Percentiles rank a stretch among this genome's conserved stretches.
Conservation (phyloP, 129 eudicot species). For the Arctium lappa region DNA sequence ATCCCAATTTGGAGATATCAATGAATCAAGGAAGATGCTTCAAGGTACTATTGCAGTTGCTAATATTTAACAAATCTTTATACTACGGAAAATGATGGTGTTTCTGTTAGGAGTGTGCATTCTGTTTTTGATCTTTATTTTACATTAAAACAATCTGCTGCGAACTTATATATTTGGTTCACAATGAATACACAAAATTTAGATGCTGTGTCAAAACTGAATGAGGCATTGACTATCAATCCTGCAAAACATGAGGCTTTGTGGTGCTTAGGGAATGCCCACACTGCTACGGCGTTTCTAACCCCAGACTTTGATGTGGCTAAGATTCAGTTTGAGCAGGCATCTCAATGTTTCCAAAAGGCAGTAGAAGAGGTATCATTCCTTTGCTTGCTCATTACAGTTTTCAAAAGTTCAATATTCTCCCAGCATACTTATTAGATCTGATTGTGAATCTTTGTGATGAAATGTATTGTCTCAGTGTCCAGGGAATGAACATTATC, state of each 20-base stretch:
- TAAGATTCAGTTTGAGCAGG: constrained; percentile 34
- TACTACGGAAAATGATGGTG: constrained; percentile 1
- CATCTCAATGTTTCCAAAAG: constrained; percentile 40
- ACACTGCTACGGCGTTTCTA: constrained; percentile 51
- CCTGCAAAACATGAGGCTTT: constrained; percentile 58
- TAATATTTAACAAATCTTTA: not conserved
- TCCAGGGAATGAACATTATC: constrained; percentile 56
- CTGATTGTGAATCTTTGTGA: constrained; percentile 15
- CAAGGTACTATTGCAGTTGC: constrained; percentile 28
- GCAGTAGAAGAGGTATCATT: constrained; percentile 54
- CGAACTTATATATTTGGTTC: not conserved
- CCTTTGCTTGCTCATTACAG: constrained; percentile 2
- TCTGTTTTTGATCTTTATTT: not conserved
- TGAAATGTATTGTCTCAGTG: constrained; percentile 32
- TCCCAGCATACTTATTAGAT: not conserved
- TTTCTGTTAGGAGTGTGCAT: not conserved
- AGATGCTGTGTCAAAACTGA: constrained; percentile 50
- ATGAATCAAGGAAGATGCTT: constrained; percentile 37
- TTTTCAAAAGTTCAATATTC: not conserved
- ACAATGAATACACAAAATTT: constrained; percentile 12
- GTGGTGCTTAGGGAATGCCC: constrained; percentile 63
- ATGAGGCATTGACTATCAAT: constrained; percentile 50
- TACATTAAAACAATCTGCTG: not conserved
- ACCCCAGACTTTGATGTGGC: constrained; percentile 46
- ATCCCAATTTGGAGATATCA: constrained; percentile 34